These are phyloP conservation scores for Lodderomyces jiufengensis DNA, from an alignment of 1,139 yeast species.

Conservation along the genomic window DNA sequence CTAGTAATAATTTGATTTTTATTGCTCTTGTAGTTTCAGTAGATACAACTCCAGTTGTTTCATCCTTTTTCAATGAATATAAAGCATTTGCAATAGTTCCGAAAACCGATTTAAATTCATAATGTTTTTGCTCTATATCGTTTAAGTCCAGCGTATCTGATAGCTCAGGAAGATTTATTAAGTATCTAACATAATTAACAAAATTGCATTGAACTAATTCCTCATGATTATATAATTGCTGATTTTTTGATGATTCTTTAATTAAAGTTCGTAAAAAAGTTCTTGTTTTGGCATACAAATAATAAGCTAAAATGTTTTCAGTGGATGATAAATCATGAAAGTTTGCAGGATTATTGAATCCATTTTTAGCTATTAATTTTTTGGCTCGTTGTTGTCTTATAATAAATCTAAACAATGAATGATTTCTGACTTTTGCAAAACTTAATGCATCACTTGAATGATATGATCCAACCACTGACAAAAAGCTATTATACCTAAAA, in stretches of 20 bases:
- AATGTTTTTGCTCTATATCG: slow-evolving; percentile 26
- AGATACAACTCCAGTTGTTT: slow-evolving; percentile 24
- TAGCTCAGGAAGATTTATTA: slow-evolving; percentile 29
- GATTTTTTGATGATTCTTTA: slow-evolving; percentile 11
- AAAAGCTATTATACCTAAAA: slow-evolving; percentile 33
- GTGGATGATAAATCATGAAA: slow-evolving; percentile 21
- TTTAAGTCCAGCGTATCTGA: slow-evolving; percentile 16
- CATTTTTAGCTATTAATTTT: slow-evolving; percentile 4
- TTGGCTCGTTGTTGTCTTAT: slow-evolving; percentile 21
- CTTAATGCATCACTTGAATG: slow-evolving; percentile 40
- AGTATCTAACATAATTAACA: slow-evolving; percentile 36
- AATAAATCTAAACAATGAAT: slow-evolving; percentile 36
- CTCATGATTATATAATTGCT: slow-evolving; percentile 23
- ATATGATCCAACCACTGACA: slow-evolving; percentile 31
- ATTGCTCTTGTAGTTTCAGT: slow-evolving; percentile 12
- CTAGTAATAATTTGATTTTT: slow-evolving; percentile 21
- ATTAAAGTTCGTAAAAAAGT: slow-evolving; percentile 27
- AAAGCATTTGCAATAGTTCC: slow-evolving; percentile 25
- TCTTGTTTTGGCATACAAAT: slow-evolving; percentile 26
- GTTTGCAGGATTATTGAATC: slow-evolving; percentile 11
- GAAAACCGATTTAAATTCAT: slow-evolving; percentile 27
- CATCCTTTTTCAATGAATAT: slow-evolving; percentile 28
- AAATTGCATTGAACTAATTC: slow-evolving; percentile 39
- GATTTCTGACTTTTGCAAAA: slow-evolving; percentile 38
- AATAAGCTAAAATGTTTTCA: slow-evolving; percentile 34